Percentiles rank a stretch among this genome's conserved stretches.
These are phyloP conservation scores for Claviceps pusilla DNA, from an alignment of 2,329 filamentous ascomycete species.

Conservation along the genomic window DNA sequence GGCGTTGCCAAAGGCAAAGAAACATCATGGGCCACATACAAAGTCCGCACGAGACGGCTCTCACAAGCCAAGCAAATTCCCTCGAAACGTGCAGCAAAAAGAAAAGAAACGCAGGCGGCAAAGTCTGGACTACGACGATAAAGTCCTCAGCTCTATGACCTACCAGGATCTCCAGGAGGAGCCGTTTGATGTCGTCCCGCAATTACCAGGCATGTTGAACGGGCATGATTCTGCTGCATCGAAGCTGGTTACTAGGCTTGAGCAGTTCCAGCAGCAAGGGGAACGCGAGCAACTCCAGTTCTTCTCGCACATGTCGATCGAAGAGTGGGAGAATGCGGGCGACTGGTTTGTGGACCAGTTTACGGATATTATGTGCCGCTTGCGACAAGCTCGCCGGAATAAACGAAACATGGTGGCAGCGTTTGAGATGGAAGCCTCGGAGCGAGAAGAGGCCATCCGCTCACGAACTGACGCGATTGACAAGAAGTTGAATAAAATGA, in stretches of 20 bases:
- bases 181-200: constrained; percentile 39
- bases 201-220: constrained; percentile 21
- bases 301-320: constrained; percentile 37
- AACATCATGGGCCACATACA: constrained; percentile 7
- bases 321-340: constrained; percentile 44
- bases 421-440: constrained; percentile 41
- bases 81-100: constrained; percentile 8
- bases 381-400: constrained; percentile 32
- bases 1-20: constrained; percentile 12
- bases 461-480: constrained; percentile 38
- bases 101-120: constrained; percentile 27
- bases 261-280: constrained; percentile 32
- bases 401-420: constrained; percentile 34
- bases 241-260: constrained; percentile 32
- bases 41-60: constrained; percentile 11
- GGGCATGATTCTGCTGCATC: constrained; percentile 22
- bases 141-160: constrained; percentile 36
- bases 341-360: constrained; percentile 47
- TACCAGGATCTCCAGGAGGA: constrained; percentile 35
- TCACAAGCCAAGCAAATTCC: constrained; percentile 10
- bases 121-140: constrained; percentile 42
- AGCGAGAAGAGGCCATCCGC: constrained; percentile 38
- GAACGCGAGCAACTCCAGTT: constrained; percentile 33
- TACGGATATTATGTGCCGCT: constrained; percentile 29
- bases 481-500: constrained; percentile 38